Evolutionary conservation across 108 stramenopile genomes (phyloP).

Genomic region (Nitzschia putrida): DNA sequence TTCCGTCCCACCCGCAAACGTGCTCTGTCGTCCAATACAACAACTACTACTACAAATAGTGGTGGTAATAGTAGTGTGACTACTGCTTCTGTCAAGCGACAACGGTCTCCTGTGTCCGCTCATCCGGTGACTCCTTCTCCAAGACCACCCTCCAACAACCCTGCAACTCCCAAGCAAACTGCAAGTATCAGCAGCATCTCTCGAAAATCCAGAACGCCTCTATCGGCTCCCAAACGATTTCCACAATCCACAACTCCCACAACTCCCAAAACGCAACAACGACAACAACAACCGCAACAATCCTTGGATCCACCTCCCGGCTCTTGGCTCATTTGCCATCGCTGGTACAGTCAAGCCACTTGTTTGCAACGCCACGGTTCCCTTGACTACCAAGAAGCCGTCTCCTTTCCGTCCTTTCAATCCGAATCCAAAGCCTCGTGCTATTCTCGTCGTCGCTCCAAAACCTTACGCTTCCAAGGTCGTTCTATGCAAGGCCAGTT

Average conservation of each 20-base stretch:
- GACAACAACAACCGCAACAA: slow-evolving; percentile 1
- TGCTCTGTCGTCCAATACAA: slow-evolving; percentile 1
- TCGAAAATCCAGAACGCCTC: background rate
- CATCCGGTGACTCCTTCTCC: too few relatives aligned
- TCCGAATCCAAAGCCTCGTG: too few relatives aligned
- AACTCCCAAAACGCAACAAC: background rate
- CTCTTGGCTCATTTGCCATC: slow-evolving; percentile 67
- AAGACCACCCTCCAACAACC: background rate
- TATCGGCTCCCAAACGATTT: background rate
- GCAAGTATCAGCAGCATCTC: too few relatives aligned
- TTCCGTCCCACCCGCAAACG: slow-evolving; percentile 18
- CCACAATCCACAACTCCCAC: background rate
- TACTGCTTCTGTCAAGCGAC: background rate
- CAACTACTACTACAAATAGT: background rate
- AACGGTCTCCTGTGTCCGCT: background rate
- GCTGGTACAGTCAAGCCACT: slow-evolving; percentile 58
- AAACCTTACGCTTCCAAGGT: slow-evolving; percentile 47
- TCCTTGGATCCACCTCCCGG: background rate
- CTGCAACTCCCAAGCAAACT: background rate
- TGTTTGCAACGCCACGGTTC: slow-evolving; percentile 47
- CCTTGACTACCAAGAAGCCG: slow-evolving; percentile 41
- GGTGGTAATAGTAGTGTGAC: too few relatives aligned
- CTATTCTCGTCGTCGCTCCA: too few relatives aligned
- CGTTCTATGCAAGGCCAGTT: slow-evolving; percentile 47
- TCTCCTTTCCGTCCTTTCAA: too few relatives aligned